phyloP scores from a whole-genome alignment of 202 grass and related monocot species.

The Eragrostis tef region DNA sequence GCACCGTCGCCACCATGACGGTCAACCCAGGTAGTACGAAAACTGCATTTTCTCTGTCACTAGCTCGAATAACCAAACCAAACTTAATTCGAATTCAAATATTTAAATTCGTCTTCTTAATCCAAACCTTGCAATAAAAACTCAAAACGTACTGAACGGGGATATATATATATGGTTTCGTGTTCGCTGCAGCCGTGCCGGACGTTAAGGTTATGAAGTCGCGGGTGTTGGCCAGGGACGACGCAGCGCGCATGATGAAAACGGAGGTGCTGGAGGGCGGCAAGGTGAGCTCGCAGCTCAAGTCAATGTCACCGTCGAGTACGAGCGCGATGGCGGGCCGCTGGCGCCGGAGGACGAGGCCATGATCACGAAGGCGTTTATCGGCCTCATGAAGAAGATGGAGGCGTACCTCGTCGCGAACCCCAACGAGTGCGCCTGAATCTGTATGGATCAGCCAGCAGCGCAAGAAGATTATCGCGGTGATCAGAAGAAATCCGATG shows the following conservation, averaged over 20 bases:
- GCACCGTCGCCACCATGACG: conserved; percentile 42
- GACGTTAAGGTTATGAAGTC: not conserved
- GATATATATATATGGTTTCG: too few relatives aligned
- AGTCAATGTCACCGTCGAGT: conserved; percentile 48
- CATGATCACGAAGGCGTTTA: not conserved
- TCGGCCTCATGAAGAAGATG: conserved; percentile 38
- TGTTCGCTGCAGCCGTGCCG: not conserved
- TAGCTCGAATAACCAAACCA: too few relatives aligned
- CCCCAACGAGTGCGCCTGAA: conserved; percentile 27
- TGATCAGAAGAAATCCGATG: too few relatives aligned
- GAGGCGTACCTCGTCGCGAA: conserved; percentile 48
- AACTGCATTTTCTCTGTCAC: too few relatives aligned
- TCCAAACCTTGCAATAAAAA: too few relatives aligned
- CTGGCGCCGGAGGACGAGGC: conserved; percentile 38
- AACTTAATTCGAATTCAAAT: too few relatives aligned
- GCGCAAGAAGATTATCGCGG: too few relatives aligned
- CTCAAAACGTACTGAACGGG: too few relatives aligned
- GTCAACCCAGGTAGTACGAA: conserved; percentile 17
- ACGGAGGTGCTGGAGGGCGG: conserved; percentile 40
- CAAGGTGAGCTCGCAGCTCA: conserved; percentile 21
- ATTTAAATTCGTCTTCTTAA: too few relatives aligned
- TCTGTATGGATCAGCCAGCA: too few relatives aligned
- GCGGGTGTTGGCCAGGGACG: conserved; percentile 11
- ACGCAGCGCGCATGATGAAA: not conserved
- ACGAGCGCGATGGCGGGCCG: conserved; percentile 33